phyloP scores from a whole-genome alignment of 768 basidiomycete genomes.

The Phylloporus sp. region DNA sequence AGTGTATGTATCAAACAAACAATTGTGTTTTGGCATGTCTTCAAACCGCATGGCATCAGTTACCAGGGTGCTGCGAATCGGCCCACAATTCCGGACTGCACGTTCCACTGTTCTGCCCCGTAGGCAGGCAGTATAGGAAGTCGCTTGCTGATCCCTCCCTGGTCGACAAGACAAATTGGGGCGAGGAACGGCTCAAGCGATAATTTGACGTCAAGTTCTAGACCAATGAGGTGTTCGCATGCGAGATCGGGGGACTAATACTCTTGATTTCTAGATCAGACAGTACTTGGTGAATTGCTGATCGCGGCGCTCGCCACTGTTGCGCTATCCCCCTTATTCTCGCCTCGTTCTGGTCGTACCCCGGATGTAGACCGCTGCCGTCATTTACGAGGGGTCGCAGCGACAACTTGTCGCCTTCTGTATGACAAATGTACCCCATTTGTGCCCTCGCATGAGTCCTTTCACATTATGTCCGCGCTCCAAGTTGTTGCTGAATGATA shows the following conservation, averaged over 20 bases:
- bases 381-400: conserved; percentile 16
- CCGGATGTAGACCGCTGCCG: conserved; percentile 9
- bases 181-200: conserved; percentile 24
- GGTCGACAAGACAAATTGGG: conserved; percentile 22
- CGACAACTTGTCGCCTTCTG: neutral
- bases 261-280: neutral
- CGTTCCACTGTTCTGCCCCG: conserved; percentile 16
- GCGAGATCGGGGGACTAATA: conserved; percentile 15
- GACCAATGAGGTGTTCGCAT: conserved; percentile 8
- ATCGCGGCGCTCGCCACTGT: conserved; percentile 2
- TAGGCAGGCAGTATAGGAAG: conserved; percentile 10
- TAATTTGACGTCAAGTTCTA: conserved; percentile 27
- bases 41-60: conserved; percentile 25
- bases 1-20: conserved; percentile 12
- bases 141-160: conserved; percentile 21
- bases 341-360: conserved; percentile 14
- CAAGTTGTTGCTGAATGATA: neutral
- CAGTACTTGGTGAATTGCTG: conserved; percentile 2
- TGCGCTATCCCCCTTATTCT: conserved; percentile 1
- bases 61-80: conserved; percentile 27
- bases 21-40: conserved; percentile 19
- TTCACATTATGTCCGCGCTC: conserved; percentile 11
- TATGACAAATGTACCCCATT: conserved; percentile 16
- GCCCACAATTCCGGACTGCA: conserved; percentile 19
- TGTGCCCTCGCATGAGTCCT: conserved; percentile 6